Evolutionary conservation across 306 rosid species (phyloP).

Genomic region (Lupinus albus): DNA sequence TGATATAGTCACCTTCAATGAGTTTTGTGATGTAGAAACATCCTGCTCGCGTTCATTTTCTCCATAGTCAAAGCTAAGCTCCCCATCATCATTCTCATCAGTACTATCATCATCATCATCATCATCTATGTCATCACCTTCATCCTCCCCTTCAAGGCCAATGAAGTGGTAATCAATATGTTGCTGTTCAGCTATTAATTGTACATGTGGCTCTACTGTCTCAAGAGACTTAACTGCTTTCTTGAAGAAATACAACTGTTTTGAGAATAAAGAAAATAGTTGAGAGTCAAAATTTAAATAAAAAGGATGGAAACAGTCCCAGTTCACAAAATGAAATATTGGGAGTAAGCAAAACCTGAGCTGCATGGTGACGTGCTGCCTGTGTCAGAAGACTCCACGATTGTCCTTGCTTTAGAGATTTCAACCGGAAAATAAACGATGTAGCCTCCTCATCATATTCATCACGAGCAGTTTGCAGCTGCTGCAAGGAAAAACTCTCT

Average conservation of each 20-base stretch:
- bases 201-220: slow-evolving; percentile 84
- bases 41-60: slow-evolving; percentile 62
- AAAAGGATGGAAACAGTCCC: slow-evolving; percentile 14
- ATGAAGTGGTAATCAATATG: slow-evolving; percentile 90
- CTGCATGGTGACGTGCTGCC: slow-evolving; percentile 98
- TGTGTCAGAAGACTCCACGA: slow-evolving; percentile 94
- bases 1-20: slow-evolving; percentile 64
- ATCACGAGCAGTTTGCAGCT: slow-evolving; percentile 79
- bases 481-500: slow-evolving; percentile 72
- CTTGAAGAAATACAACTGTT: slow-evolving; percentile 84
- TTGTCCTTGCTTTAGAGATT: slow-evolving; percentile 98
- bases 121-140: slow-evolving; percentile 47
- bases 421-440: slow-evolving; percentile 84
- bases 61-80: slow-evolving; percentile 81
- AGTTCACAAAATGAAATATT: not conserved
- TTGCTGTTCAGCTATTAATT: slow-evolving; percentile 75
- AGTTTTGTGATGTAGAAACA: slow-evolving; percentile 56
- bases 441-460: slow-evolving; percentile 97
- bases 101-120: slow-evolving; percentile 50
- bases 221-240: slow-evolving; percentile 85
- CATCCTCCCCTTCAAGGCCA: slow-evolving; percentile 80
- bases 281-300: slow-evolving; percentile 32
- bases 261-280: slow-evolving; percentile 42
- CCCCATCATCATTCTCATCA: slow-evolving; percentile 74
- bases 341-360: slow-evolving; percentile 70